A percentile compares a stretch with the other conserved stretches of the same genome.
Evolutionary conservation across 192 early-diverging fungal species (phyloP).

Genomic region (Coemansia sp.): DNA sequence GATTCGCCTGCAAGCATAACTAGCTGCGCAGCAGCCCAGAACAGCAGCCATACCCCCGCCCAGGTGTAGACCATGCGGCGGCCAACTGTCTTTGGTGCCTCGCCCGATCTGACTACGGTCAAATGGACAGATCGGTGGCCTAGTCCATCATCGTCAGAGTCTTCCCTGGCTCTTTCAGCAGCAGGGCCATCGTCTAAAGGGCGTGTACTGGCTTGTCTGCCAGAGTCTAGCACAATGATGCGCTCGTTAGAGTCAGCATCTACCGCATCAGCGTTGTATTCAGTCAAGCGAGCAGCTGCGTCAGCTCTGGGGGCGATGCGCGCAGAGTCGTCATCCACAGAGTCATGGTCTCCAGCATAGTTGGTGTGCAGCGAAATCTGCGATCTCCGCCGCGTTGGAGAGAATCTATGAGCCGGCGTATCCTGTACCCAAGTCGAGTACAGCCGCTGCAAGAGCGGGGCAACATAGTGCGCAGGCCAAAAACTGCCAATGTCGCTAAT

Average conservation of each 20-base stretch:
- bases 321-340: background rate
- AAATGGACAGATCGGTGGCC: background rate
- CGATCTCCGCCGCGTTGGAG: constrained; percentile 15
- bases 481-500: constrained; percentile 19
- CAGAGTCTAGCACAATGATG: constrained; percentile 17
- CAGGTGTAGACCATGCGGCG: constrained; percentile 30
- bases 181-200: background rate
- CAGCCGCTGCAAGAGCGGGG: constrained; percentile 10
- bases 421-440: background rate
- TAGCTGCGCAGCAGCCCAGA: constrained; percentile 31
- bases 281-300: background rate
- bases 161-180: background rate
- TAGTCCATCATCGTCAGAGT: constrained; percentile 21
- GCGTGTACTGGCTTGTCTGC: background rate
- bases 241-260: constrained; percentile 11
- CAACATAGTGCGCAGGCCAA: constrained; percentile 22
- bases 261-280: background rate
- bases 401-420: background rate
- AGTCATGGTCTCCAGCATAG: background rate
- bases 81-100: constrained; percentile 37
- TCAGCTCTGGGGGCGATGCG: background rate
- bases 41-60: constrained; percentile 21
- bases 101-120: constrained; percentile 5
- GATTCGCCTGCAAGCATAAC: constrained; percentile 27
- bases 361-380: constrained; percentile 50